A percentile compares a stretch with the other conserved stretches of the same genome.
Conservation (phyloP, 2,329 filamentous ascomycete species). For the Trichophyton mentagrophytes region DNA sequence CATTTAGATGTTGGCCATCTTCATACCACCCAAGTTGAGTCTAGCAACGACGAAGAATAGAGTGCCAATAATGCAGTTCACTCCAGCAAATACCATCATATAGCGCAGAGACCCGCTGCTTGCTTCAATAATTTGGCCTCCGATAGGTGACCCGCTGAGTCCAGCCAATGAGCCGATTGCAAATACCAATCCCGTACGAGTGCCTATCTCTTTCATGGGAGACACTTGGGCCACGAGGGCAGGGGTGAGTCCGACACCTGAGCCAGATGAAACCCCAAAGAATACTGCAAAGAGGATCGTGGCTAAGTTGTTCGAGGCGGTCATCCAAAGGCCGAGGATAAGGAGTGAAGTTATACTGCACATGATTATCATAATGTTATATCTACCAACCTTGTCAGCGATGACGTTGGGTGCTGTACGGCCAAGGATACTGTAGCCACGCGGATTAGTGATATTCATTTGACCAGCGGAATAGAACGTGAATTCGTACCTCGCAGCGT, state of each 20-base stretch:
- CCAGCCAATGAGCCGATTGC: background rate
- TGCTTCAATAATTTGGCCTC: background rate
- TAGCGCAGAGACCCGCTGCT: background rate
- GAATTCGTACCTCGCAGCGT: constrained; percentile 13
- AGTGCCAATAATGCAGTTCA: background rate
- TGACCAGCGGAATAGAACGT: background rate
- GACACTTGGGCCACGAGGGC: background rate
- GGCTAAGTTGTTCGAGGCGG: background rate
- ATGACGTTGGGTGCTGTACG: constrained; percentile 1
- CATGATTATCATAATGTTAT: constrained; percentile 1
- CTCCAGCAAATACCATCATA: constrained; percentile 1
- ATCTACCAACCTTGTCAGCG: background rate
- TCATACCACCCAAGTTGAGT: background rate
- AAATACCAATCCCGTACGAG: background rate
- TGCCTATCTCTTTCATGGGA: background rate
- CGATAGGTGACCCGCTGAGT: background rate
- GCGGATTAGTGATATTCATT: background rate
- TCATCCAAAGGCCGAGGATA: background rate
- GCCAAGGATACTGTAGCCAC: background rate
- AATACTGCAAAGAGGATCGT: background rate
- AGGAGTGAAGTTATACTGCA: background rate
- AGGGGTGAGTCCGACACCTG: background rate
- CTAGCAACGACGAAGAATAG: background rate
- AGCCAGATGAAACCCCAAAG: background rate
- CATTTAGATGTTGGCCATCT: background rate